Evolutionary conservation across 257 asterid genomes (phyloP).

Genomic region (Solanum chaucha): DNA sequence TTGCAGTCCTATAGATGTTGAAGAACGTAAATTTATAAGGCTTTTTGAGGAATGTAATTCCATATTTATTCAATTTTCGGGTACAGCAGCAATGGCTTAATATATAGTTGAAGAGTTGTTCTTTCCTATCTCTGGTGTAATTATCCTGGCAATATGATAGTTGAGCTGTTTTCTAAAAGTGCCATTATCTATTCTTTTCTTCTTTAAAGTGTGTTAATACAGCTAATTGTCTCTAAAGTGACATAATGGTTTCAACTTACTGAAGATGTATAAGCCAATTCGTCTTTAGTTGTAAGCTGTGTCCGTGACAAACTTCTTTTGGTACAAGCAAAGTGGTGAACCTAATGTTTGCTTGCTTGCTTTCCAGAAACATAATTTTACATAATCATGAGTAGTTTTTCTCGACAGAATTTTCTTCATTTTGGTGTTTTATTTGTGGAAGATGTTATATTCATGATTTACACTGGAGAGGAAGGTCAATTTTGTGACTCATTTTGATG

Average conservation of each 20-base stretch:
- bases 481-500: not conserved
- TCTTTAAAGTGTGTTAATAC: not conserved
- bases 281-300: not conserved
- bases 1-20: not conserved
- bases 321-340: not conserved
- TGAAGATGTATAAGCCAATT: not conserved
- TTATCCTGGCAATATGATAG: not conserved
- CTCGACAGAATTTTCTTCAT: not conserved
- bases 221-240: not conserved
- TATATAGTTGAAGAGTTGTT: not conserved
- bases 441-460: not conserved
- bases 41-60: not conserved
- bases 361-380: not conserved
- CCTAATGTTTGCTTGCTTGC: not conserved
- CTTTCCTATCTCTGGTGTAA: not conserved
- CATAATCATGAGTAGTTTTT: not conserved
- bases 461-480: not conserved
- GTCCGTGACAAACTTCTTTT: not conserved
- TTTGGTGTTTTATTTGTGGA: not conserved
- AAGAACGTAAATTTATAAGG: not conserved
- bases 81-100: not conserved
- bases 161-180: not conserved
- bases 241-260: not conserved
- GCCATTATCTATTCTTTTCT: not conserved
- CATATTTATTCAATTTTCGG: not conserved